Evolutionary conservation across 768 basidiomycete genomes (phyloP), one percentile per base, ranked within the genome.

Genomic region (Naematelia aurantialba): DNA sequence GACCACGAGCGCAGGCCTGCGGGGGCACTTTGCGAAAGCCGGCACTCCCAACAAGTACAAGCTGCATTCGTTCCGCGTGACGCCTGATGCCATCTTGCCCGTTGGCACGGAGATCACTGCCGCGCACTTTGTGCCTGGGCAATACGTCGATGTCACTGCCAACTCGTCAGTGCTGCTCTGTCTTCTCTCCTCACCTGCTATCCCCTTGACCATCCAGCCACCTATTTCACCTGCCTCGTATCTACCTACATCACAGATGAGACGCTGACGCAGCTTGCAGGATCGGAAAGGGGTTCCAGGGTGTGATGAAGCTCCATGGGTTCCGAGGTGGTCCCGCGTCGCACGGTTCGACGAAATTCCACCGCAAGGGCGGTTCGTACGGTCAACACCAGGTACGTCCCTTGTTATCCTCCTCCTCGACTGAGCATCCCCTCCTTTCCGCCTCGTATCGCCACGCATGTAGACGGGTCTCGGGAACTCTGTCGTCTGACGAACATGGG

Each of bases 251-350:
- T 13, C 19, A 26, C 17, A 2, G 21, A 12, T 13, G 70, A 1
- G 21, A 24, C 27, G 11, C 24, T 24, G 60, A 65, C 34, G 4
- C 21, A 39, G 47, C 10, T 0, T 53, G 42, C 57, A 99, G 93
- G 2, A 89, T 94, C 58, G 96, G 96, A 22, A 98, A 98, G 79
- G 96, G 96, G 5, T 97, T 93, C 78, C 89, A 91, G 63, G 96
- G 96, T 69, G 85, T 83, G 26, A 99, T 99, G 96, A 99, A 98
- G 76, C 82, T 90, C 48, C 92, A 91, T 86, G 87, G 87, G 30
- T 98, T 94, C 79, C 84, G 86, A 69, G 96, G 96, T 78, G 79
- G 92, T 27, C 84, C 86, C 47, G 93, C 91, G 1, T 89, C 90
- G 78, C 96, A 99, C 75, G 96, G 96, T 86, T 89, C 90, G 48